A percentile compares a stretch with the other conserved stretches of the same genome.
Conservation (phyloP, 495 filamentous ascomycete genomes). For the Rhizodiscina lignyota region DNA sequence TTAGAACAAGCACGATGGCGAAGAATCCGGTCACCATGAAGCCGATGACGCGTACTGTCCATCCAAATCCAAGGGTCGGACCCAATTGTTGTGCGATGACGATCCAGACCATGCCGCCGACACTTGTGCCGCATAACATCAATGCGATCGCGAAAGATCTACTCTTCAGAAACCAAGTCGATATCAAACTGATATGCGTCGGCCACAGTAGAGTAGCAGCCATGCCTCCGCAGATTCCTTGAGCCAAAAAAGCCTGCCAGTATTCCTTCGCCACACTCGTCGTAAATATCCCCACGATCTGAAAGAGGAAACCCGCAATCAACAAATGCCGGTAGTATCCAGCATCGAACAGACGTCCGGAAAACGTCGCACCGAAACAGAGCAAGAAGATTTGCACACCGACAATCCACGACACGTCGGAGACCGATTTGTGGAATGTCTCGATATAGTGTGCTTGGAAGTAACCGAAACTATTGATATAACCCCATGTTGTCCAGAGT, state of each 20-base stretch:
- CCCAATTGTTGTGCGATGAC: slow-evolving; percentile 10
- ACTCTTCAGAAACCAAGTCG: slow-evolving; percentile 23
- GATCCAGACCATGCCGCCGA: slow-evolving; percentile 12
- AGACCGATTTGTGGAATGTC: slow-evolving; percentile 23
- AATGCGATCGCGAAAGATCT: slow-evolving; percentile 9
- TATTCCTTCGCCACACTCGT: slow-evolving; percentile 47
- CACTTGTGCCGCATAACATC: slow-evolving; percentile 8
- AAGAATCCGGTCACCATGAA: slow-evolving; percentile 13
- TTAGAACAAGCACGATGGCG: slow-evolving; percentile 7
- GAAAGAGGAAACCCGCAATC: slow-evolving; percentile 36
- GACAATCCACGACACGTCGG: slow-evolving; percentile 45
- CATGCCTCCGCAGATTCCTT: slow-evolving; percentile 59
- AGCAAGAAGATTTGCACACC: slow-evolving; percentile 36
- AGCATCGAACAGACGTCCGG: slow-evolving; percentile 38
- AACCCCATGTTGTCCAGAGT: slow-evolving; percentile 62
- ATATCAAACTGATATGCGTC: slow-evolving; percentile 46
- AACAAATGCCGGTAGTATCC: slow-evolving; percentile 46
- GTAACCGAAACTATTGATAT: slow-evolving; percentile 59
- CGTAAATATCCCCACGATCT: slow-evolving; percentile 54
- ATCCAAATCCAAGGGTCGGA: slow-evolving; percentile 10
- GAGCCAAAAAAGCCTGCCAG: slow-evolving; percentile 70
- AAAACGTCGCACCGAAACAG: slow-evolving; percentile 34
- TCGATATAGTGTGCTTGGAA: slow-evolving; percentile 66
- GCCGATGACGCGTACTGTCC: slow-evolving; percentile 10
- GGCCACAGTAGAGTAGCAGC: slow-evolving; percentile 59